phyloP scores from a whole-genome alignment of 225 moss, liverwort and hornwort species.

The Bryum argenteum region DNA sequence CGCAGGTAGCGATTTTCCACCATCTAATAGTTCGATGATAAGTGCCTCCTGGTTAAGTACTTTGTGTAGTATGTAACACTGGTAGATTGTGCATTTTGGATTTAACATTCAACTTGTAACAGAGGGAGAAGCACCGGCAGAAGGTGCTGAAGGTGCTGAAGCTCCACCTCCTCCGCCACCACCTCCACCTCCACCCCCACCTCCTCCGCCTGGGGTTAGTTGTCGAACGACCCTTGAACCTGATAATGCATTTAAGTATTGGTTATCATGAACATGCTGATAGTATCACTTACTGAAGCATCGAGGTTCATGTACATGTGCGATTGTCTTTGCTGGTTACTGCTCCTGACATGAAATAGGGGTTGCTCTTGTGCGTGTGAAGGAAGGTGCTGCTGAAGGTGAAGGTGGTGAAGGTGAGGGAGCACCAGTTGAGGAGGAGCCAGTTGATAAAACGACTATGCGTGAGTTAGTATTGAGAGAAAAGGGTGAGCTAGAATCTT shows the following conservation, averaged over 20 bases:
- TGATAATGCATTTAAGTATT: slow-evolving; percentile 3
- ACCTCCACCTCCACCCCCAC: slow-evolving; percentile 7
- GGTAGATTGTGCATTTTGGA: not conserved
- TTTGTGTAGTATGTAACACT: not conserved
- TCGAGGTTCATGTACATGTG: not conserved
- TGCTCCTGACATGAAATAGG: not conserved
- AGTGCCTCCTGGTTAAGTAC: not conserved
- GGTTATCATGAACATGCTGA: too few species aligned
- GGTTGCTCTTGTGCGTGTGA: slow-evolving; percentile 15
- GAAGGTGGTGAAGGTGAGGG: slow-evolving; percentile 22
- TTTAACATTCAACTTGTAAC: slow-evolving; percentile 18
- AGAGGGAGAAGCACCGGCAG: slow-evolving; percentile 17
- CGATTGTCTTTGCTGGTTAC: not conserved
- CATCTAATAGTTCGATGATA: not conserved
- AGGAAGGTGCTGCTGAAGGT: slow-evolving; percentile 32
- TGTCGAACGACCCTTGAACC: not conserved
- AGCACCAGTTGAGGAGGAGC: not conserved
- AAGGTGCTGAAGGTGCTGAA: slow-evolving; percentile 21
- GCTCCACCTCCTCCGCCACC: not conserved
- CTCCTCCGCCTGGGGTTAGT: slow-evolving; percentile 24
- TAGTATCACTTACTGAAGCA: not conserved
- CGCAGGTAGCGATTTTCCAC: slow-evolving; percentile 9
- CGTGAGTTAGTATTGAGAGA: slow-evolving; percentile 51
- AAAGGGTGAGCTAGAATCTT: slow-evolving; percentile 61
- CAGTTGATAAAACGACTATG: slow-evolving; percentile 44